Conservation (phyloP, 208 protist genomes). For the Acanthamoeba lenticulata region DNA sequence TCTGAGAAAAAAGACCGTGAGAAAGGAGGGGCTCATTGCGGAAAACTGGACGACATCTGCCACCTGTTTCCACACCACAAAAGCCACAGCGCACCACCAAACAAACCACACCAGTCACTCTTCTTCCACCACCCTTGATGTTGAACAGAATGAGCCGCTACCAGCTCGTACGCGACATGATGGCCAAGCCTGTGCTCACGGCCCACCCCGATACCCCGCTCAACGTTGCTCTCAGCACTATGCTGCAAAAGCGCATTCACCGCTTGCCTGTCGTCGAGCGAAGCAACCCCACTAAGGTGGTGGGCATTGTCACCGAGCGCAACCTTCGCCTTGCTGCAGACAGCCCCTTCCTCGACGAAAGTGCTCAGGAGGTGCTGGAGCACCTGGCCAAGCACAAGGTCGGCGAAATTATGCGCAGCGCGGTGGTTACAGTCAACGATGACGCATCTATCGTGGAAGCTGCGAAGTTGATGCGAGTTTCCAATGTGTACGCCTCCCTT, state of each 20-base stretch:
- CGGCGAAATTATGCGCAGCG: slow-evolving; percentile 59
- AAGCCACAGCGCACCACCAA: too few species aligned
- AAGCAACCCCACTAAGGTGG: background rate
- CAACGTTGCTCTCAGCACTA: slow-evolving; percentile 32
- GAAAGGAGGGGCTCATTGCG: too few species aligned
- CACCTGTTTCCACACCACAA: too few species aligned
- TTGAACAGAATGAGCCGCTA: slow-evolving; percentile 58
- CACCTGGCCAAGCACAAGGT: slow-evolving; percentile 72
- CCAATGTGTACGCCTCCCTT: slow-evolving; percentile 48
- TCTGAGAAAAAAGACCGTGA: too few species aligned
- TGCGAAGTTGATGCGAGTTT: slow-evolving; percentile 74
- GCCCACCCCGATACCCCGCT: slow-evolving; percentile 29
- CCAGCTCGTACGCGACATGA: slow-evolving; percentile 40
- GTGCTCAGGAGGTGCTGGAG: slow-evolving; percentile 71
- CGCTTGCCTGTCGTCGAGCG: slow-evolving; percentile 64
- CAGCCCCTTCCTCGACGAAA: slow-evolving; percentile 74
- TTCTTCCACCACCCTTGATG: too few species aligned
- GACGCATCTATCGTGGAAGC: slow-evolving; percentile 68
- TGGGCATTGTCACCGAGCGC: slow-evolving; percentile 77
- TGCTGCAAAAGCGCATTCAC: slow-evolving; percentile 57
- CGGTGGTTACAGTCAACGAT: slow-evolving; percentile 70
- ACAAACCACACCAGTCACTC: too few species aligned
- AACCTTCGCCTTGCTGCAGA: slow-evolving; percentile 75
- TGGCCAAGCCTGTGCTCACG: slow-evolving; percentile 60
- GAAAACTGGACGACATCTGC: too few species aligned